Base-by-base conservation (phyloP, 352 stramenopile genomes). In the Blastocystis hominis region DNA sequence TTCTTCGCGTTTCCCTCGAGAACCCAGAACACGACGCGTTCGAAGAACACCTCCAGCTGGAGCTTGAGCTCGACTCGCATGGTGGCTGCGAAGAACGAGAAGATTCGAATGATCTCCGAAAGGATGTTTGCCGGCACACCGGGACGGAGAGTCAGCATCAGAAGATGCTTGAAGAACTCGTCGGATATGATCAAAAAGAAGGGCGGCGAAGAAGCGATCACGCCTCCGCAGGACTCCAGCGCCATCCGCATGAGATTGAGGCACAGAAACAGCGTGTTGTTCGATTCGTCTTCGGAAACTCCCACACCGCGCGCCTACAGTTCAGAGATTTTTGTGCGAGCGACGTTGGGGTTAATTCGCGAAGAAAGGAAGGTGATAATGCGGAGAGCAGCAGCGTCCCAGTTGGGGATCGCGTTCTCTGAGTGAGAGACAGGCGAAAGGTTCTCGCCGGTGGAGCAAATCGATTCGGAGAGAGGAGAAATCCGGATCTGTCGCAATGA, bases 241-340 rank as follows among this genome's bases (percentile, higher is more conserved):
- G 62, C 77, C 62, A 87, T 75, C n/a, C 77, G 77, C 62, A 87
- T 87, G 13, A 87, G 50, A 20, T 56, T 59, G 17, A 87, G 62
- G n/a, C 77, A 87, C 56, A 87, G 40, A 3, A 36, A 61, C 66
- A 87, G 34, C 20, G 77, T 78, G 44, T 87, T 78, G 36, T 78
- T 87, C 15, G 77, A 87, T 20, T 87, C 77, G n/a, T 87, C 77
- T 44, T 87, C 66, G 6, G 77, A 87, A 34, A 87, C 62, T n/a
- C 77, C 77, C 15, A 87, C 77, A 34, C 77, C 77, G 30, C 62
- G 62, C 20, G 77, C 77, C 77, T 87, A 77, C 34, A 40, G 13
- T 9, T 55, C 17, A 63, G 36, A 4, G 9, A 7, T 7, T 24
- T 4, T 5, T 4, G n/a, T 4, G 24, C 6, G 40, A 5, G 5